These are phyloP conservation scores for Apodospora peruviana DNA, from an alignment of 495 filamentous ascomycete species.

Conservation along the genomic window DNA sequence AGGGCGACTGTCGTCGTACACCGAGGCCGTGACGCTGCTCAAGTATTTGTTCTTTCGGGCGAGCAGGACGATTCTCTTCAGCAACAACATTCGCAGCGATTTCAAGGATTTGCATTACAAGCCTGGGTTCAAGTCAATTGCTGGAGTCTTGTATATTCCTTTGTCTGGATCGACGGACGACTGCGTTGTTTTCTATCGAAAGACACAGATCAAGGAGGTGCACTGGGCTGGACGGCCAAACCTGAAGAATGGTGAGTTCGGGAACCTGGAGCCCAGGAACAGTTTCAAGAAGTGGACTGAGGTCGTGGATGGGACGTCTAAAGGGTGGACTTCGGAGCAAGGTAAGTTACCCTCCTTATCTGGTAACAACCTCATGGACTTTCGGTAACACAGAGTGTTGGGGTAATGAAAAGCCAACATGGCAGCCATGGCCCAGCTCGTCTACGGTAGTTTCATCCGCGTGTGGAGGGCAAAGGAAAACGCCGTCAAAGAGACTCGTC, in stretches of 20 bases:
- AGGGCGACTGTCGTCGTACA: slow-evolving; percentile 58
- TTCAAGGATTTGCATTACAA: slow-evolving; percentile 70
- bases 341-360: neutral
- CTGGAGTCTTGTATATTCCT: slow-evolving; percentile 70
- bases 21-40: slow-evolving; percentile 69
- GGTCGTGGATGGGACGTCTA: slow-evolving; percentile 57
- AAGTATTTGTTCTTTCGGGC: slow-evolving; percentile 70
- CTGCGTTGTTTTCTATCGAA: slow-evolving; percentile 80
- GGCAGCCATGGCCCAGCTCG: slow-evolving; percentile 71
- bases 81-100: slow-evolving; percentile 62
- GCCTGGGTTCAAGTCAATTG: slow-evolving; percentile 66
- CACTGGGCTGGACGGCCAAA: slow-evolving; percentile 83
- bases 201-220: slow-evolving; percentile 63
- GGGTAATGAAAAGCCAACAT: slow-evolving; percentile 67
- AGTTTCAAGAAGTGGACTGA: slow-evolving; percentile 67
- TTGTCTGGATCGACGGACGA: slow-evolving; percentile 62
- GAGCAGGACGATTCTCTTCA: slow-evolving; percentile 59
- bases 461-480: slow-evolving; percentile 78
- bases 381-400: too few relatives aligned
- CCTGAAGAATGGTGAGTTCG: slow-evolving; percentile 52
- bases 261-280: slow-evolving; percentile 60
- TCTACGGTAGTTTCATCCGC: slow-evolving; percentile 69
- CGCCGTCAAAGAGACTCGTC: slow-evolving; percentile 48
- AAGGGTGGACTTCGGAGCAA: slow-evolving; percentile 59
- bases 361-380: too few relatives aligned